Base-by-base conservation (phyloP, 139 green algal species). In the Volvox africanus region DNA sequence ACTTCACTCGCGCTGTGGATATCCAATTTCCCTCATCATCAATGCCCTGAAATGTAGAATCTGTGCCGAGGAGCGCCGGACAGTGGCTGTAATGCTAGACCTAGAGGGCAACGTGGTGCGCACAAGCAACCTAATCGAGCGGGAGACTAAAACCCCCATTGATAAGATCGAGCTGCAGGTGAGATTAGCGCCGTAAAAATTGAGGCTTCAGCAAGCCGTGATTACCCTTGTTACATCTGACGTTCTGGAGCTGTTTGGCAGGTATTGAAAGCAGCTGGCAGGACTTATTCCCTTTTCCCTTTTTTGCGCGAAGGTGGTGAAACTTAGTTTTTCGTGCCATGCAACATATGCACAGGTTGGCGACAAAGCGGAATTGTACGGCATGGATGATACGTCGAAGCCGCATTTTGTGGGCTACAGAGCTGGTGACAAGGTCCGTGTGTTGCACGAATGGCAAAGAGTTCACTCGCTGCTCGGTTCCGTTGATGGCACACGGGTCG, bases 31-130 rank as follows among this genome's bases (percentile, higher is more conserved):
- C 44, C 44, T 55, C 5, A 55, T 55, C 44, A 55, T 55, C 44
- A 55, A 55, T 73, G 65, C 65, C 65, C 65, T n/a, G 71, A 21
- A 17, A 20, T 61, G 61, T 37, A 82, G 69, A 0, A 76, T 89
- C 20, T 82, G 69, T 50, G 69, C 69, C 17, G 65, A 26, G 5
- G 83, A 67, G 83, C 33, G 35, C 0, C 90, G 88, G 61, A 86
- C 26, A 18, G 84, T 92, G 32, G 94, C 93, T 1, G 82, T 88
- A 2, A 88, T 97, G 81, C 92, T 97, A 87, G 94, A 96, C 89
- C 94, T 95, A 24, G 94, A 96, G 87, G 95, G 95, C 50, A 94
- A 94, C 55, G 93, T 96, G 89, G 92, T 97, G 36, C 93, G 95
- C 69, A 97, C 94, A 22, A 90, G 73, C 17, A 95, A 95, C 92